phyloP scores from a whole-genome alignment of 306 rosid species.

The Coriaria nepalensis region DNA sequence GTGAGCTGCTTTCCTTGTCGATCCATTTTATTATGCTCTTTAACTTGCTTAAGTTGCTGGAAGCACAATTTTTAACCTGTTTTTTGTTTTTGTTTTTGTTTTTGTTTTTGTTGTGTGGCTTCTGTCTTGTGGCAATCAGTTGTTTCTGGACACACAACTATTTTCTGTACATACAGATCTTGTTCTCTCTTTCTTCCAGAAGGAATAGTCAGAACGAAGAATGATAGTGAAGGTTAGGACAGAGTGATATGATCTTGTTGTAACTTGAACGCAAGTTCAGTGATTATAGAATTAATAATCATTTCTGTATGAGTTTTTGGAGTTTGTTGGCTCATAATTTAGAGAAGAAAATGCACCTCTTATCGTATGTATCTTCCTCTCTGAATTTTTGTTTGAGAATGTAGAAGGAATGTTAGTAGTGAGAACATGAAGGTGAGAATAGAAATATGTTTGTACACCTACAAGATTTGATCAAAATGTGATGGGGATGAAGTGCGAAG shows the following conservation, averaged over 20 bases:
- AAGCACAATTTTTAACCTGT: not conserved
- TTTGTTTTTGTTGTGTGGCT: not conserved
- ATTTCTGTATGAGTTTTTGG: too few species aligned
- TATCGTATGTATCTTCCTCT: too few species aligned
- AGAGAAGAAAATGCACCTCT: too few species aligned
- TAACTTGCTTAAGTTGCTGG: not conserved
- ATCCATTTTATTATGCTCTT: not conserved
- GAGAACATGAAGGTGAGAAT: too few species aligned
- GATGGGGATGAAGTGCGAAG: too few species aligned
- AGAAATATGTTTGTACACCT: too few species aligned
- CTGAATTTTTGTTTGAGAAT: too few species aligned
- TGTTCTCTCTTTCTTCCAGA: slow-evolving; percentile 91
- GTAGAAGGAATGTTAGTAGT: too few species aligned
- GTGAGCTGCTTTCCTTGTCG: slow-evolving; percentile 23
- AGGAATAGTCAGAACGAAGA: slow-evolving; percentile 38
- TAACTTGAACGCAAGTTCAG: slow-evolving; percentile 46
- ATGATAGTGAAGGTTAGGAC: slow-evolving; percentile 8
- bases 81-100: not conserved
- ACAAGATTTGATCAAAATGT: too few species aligned
- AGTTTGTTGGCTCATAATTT: too few species aligned
- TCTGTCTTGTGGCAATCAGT: slow-evolving; percentile 35
- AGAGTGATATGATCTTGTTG: slow-evolving; percentile 8
- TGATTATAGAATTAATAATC: not conserved
- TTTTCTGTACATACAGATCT: slow-evolving; percentile 92
- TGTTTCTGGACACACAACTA: slow-evolving; percentile 80